These are phyloP conservation scores for Ordospora pajunii DNA, from an alignment of 371 early-diverging fungal species.

Conservation along the genomic window DNA sequence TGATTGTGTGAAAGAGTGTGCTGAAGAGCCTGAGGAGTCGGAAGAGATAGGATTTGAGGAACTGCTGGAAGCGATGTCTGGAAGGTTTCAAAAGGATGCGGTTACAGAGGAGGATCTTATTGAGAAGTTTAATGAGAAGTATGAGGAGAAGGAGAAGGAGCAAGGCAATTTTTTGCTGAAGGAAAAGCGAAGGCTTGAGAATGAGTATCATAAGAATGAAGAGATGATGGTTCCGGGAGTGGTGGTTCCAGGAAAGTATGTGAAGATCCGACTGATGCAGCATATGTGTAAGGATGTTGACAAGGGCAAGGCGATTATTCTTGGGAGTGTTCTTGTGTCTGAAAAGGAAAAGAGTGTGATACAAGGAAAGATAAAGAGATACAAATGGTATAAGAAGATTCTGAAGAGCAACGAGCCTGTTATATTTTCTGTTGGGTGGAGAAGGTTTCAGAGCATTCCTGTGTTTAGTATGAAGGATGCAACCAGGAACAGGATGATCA, in stretches of 20 bases:
- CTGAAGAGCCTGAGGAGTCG: neutral
- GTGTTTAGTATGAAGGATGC: conserved; percentile 72
- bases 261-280: conserved; percentile 33
- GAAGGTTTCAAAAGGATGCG: conserved; percentile 39
- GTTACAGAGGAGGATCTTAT: conserved; percentile 48
- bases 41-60: neutral
- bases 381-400: conserved; percentile 87
- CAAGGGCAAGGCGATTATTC: conserved; percentile 34
- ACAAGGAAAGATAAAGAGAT: conserved; percentile 69
- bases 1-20: neutral
- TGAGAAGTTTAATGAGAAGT: conserved; percentile 52
- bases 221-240: conserved; percentile 26
- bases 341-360: conserved; percentile 44
- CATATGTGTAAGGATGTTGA: conserved; percentile 16
- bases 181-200: conserved; percentile 21
- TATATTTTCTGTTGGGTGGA: conserved; percentile 91
- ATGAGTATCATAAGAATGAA: conserved; percentile 27
- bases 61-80: conserved; percentile 17
- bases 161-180: conserved; percentile 6
- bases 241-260: conserved; percentile 52
- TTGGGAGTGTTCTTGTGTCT: conserved; percentile 23
- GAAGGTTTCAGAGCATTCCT: conserved; percentile 87
- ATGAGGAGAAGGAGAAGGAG: conserved; percentile 43
- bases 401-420: conserved; percentile 91
- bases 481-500: conserved; percentile 83